Evolutionary conservation across 352 stramenopile genomes (phyloP), one percentile per base, ranked within the genome.

Genomic region (Proteromonas lacertae): DNA sequence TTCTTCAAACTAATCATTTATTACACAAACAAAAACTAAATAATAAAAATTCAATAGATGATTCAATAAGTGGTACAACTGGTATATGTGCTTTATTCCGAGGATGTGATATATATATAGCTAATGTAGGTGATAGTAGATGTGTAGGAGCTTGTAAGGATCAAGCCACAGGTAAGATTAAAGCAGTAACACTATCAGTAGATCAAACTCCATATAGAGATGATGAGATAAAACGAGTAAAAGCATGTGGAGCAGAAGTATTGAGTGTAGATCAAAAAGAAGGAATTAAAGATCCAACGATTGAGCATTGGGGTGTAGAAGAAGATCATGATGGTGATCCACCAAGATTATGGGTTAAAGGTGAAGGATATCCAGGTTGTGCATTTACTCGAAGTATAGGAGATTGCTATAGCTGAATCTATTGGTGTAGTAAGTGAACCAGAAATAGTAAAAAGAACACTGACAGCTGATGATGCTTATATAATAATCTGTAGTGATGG

Each of bases 201-300:
- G 77, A 93, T 54, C 80, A 93, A 52, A 93, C 80, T 9, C 76
- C 76, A 2, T 92, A 90, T 47, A 66, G 80, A 21, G 70, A 79
- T 46, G 77, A 92, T 46, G 79, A 93, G 52, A 59, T 73, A n/a
- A 60, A 75, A 28, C 60, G 77, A 25, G 66, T 91, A 12, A 78
- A 78, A 41, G 76, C 77, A 34, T n/a, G n/a, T n/a, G 80, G 77
- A 17, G 80, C 69, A 3, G 59, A 72, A n/a, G 76, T 92, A 39
- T 59, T 91, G 33, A 87, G 71, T 0, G 60, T 91, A 9, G 77
- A 92, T 59, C 80, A 93, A 53, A 68, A 92, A 18, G 75, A 92
- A 54, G 80, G 66, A n/a, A n/a, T n/a, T n/a, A n/a, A n/a, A n/a
- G n/a, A n/a, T n/a, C n/a, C n/a, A n/a, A n/a, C n/a, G n/a, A n/a